phyloP scores from a whole-genome alignment of 2,329 filamentous ascomycete genomes.

The Dactylellina parvicollis region DNA sequence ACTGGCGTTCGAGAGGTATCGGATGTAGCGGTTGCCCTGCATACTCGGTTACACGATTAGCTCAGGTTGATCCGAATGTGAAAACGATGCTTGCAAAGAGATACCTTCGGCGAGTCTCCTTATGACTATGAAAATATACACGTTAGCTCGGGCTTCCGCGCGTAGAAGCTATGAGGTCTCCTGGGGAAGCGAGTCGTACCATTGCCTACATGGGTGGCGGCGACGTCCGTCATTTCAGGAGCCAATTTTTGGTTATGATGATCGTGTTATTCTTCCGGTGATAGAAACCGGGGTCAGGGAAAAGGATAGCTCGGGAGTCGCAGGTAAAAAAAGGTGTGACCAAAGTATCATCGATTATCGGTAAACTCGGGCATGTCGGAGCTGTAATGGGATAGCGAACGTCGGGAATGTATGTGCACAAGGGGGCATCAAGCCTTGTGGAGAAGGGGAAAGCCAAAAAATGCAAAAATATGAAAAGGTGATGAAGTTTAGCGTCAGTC shows the following conservation, averaged over 20 bases:
- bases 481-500: conserved; percentile 3
- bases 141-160: conserved; percentile 23
- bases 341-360: conserved; percentile 46
- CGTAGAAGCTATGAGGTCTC: neutral
- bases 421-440: neutral
- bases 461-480: conserved; percentile 1
- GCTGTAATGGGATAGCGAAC: conserved; percentile 23
- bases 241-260: conserved; percentile 1
- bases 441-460: conserved; percentile 4
- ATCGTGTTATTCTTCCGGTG: conserved; percentile 30
- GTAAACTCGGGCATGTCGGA: conserved; percentile 50
- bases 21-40: conserved; percentile 29
- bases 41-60: conserved; percentile 7
- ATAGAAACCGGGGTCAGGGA: conserved; percentile 20
- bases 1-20: conserved; percentile 42
- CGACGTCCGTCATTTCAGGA: conserved; percentile 53
- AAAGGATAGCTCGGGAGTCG: conserved; percentile 20
- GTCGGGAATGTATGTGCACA: conserved; percentile 5
- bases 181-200: conserved; percentile 16
- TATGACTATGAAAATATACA: conserved; percentile 23
- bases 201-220: conserved; percentile 44
- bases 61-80: conserved; percentile 1
- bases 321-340: conserved; percentile 7
- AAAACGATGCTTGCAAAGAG: neutral
- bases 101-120: conserved; percentile 46